Percentiles rank a stretch among this genome's conserved stretches.
These are phyloP conservation scores for Babesia bigemina DNA, from an alignment of 169 alveolate species.

Conservation along the genomic window DNA sequence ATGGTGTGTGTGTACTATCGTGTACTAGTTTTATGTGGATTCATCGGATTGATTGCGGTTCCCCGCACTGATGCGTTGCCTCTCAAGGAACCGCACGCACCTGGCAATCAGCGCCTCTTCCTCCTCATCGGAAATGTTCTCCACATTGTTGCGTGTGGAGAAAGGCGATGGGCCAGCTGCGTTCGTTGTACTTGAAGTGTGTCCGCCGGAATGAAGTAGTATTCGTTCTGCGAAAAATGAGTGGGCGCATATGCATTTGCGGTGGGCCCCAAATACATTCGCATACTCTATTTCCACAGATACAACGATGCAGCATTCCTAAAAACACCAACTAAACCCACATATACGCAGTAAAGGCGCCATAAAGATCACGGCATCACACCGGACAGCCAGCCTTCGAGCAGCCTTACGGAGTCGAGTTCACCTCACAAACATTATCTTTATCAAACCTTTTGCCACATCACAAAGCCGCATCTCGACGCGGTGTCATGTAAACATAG, in stretches of 20 bases:
- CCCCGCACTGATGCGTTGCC: not conserved
- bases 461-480: too few species aligned
- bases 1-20: not conserved
- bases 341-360: too few species aligned
- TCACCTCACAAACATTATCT: too few species aligned
- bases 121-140: not conserved
- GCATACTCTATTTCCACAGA: not conserved
- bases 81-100: constrained; percentile 23
- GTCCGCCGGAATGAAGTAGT: not conserved
- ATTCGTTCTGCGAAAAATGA: not conserved
- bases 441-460: too few species aligned
- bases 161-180: constrained; percentile 7
- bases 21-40: not conserved
- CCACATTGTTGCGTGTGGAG: not conserved
- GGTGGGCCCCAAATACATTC: not conserved
- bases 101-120: constrained; percentile 24
- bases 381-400: too few species aligned
- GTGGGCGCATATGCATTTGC: not conserved
- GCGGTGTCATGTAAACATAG: too few species aligned
- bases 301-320: too few species aligned
- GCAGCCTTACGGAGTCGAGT: too few species aligned
- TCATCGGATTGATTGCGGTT: not conserved
- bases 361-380: too few species aligned
- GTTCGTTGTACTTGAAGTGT: not conserved
- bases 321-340: too few species aligned